phyloP scores from a whole-genome alignment of 202 grass and related monocot species.

The Carex sylvatica region DNA sequence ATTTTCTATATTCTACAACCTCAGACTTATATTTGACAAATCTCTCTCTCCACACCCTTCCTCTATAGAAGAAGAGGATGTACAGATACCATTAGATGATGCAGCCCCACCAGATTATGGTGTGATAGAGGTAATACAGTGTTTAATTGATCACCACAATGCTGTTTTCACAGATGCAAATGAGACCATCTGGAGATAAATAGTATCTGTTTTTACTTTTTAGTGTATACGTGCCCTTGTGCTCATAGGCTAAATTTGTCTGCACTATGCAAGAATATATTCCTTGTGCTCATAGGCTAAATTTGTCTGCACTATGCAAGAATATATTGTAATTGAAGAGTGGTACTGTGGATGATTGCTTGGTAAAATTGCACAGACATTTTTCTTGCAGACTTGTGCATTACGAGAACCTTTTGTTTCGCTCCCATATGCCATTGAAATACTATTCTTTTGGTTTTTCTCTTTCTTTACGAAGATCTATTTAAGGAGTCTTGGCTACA shows the following conservation, averaged over 20 bases:
- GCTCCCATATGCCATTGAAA: not conserved
- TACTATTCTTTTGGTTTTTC: too few species aligned
- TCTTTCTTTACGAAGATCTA: too few species aligned
- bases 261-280: too few species aligned
- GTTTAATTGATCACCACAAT: constrained; percentile 93
- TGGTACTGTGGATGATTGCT: not conserved
- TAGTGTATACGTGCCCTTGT: not conserved
- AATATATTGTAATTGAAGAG: constrained; percentile 1
- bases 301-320: not conserved
- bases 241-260: too few species aligned
- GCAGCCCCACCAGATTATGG: constrained; percentile 69
- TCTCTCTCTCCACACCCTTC: constrained; percentile 11
- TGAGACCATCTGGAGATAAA: constrained; percentile 77
- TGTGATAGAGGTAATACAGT: constrained; percentile 90
- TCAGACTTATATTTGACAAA: not conserved
- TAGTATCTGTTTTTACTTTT: not conserved
- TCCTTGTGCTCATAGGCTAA: not conserved
- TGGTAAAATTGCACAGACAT: not conserved
- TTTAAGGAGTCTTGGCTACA: not conserved
- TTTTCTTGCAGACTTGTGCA: not conserved
- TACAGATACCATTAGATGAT: constrained; percentile 85
- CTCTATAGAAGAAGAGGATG: constrained; percentile 72
- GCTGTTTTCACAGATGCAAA: constrained; percentile 84
- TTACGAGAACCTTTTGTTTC: not conserved
- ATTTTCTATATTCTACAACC: not conserved